These are phyloP conservation scores for Cordyceps javanica DNA, from an alignment of 2,329 filamentous ascomycete species.

Conservation along the genomic window DNA sequence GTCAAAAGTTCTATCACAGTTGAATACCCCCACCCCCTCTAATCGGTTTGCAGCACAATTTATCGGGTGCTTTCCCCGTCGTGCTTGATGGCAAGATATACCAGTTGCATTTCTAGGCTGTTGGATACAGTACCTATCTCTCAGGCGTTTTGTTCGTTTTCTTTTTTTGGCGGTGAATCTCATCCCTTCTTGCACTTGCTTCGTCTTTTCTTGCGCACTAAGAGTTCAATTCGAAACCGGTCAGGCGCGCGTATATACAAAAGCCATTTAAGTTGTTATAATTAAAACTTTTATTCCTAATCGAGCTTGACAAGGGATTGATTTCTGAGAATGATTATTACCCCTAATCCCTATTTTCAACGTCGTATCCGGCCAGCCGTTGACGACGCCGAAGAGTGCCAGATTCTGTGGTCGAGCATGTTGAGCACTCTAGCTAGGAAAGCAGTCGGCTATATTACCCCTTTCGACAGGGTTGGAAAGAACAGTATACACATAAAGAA, in stretches of 20 bases:
- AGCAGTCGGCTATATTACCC: background rate
- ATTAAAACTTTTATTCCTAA: background rate
- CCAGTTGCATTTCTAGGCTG: background rate
- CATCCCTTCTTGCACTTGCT: background rate
- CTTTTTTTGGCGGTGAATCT: background rate
- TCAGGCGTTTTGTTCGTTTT: background rate
- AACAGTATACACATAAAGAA: background rate
- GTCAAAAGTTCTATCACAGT: background rate
- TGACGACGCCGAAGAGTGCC: too few relatives aligned
- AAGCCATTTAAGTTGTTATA: background rate
- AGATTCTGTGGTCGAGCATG: too few relatives aligned
- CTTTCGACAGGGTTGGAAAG: background rate
- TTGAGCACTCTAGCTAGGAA: background rate
- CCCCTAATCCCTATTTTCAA: too few relatives aligned
- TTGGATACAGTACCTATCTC: background rate
- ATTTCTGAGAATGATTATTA: too few relatives aligned
- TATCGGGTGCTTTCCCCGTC: background rate
- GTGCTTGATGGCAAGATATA: background rate
- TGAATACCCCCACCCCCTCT: background rate
- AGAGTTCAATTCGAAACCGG: background rate
- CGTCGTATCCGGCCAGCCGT: too few relatives aligned
- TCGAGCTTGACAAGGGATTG: background rate
- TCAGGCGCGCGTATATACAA: background rate
- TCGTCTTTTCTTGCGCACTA: background rate
- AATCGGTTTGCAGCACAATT: background rate